Conservation (phyloP, 2,329 filamentous ascomycete species). For the Trichoderma atrobrunneum region DNA sequence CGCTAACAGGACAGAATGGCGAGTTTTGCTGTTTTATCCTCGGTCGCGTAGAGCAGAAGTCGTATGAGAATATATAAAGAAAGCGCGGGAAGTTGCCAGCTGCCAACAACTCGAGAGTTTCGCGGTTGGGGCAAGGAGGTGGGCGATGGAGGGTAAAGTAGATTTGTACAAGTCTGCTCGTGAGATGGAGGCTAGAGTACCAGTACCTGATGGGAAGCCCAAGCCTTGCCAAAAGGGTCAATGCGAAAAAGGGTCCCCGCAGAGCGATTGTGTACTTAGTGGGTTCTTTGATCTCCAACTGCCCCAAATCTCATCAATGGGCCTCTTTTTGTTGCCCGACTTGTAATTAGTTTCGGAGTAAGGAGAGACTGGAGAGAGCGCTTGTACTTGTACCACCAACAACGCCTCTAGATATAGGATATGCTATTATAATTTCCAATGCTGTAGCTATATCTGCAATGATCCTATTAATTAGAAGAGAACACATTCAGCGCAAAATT, state of each 20-base stretch:
- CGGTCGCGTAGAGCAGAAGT: neutral
- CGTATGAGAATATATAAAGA: neutral
- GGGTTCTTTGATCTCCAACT: conserved; percentile 2
- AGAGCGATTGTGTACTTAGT: neutral
- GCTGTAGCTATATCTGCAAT: neutral
- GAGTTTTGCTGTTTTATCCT: neutral
- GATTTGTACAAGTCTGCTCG: neutral
- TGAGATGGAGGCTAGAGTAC: neutral
- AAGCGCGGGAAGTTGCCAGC: neutral
- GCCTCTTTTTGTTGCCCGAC: neutral
- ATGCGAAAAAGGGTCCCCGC: neutral
- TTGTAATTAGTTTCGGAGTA: neutral
- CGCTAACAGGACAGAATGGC: neutral
- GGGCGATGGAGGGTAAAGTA: neutral
- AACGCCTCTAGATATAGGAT: neutral
- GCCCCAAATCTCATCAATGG: neutral
- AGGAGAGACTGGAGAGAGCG: neutral
- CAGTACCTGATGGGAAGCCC: neutral
- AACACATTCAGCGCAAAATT: neutral
- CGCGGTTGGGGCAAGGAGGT: neutral
- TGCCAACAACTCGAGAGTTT: neutral
- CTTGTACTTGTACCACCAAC: neutral
- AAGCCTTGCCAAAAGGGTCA: conserved; percentile 2
- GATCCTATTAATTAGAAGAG: neutral
- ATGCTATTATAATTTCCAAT: neutral